phyloP scores from a whole-genome alignment of 2,329 filamentous ascomycete species.

The Cordyceps sp. region DNA sequence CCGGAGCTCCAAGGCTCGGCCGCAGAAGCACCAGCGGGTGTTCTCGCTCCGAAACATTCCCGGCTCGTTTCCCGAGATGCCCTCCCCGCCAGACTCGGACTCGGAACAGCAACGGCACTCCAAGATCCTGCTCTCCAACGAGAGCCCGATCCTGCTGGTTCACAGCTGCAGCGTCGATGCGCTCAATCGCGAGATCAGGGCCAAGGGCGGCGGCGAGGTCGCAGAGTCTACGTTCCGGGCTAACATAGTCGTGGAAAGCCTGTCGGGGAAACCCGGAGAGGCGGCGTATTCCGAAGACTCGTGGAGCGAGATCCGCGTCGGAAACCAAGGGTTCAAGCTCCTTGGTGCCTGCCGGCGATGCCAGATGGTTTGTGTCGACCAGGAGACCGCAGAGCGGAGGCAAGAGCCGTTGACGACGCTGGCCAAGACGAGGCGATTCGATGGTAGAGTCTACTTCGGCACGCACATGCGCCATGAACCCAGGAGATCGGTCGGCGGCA shows the following conservation, averaged over 20 bases:
- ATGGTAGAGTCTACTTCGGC: conserved; percentile 81
- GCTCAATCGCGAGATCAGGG: conserved; percentile 56
- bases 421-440: conserved; percentile 68
- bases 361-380: conserved; percentile 93
- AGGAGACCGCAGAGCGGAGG: conserved; percentile 58
- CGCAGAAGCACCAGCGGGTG: conserved; percentile 38
- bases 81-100: conserved; percentile 41
- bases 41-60: conserved; percentile 20
- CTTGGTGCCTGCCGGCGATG: conserved; percentile 77
- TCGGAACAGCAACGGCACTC: conserved; percentile 20
- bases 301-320: conserved; percentile 57
- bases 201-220: conserved; percentile 45
- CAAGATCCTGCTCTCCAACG: conserved; percentile 73
- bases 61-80: conserved; percentile 35
- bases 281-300: conserved; percentile 62
- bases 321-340: conserved; percentile 46
- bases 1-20: conserved; percentile 55
- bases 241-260: conserved; percentile 56
- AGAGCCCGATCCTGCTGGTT: conserved; percentile 80
- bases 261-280: conserved; percentile 21
- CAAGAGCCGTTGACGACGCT: conserved; percentile 82
- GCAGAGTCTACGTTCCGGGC: conserved; percentile 67
- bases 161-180: conserved; percentile 63
- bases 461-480: conserved; percentile 52
- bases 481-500: background rate